Conservation (phyloP, 2,329 filamentous ascomycete genomes). For the Ascochyta lentis region DNA sequence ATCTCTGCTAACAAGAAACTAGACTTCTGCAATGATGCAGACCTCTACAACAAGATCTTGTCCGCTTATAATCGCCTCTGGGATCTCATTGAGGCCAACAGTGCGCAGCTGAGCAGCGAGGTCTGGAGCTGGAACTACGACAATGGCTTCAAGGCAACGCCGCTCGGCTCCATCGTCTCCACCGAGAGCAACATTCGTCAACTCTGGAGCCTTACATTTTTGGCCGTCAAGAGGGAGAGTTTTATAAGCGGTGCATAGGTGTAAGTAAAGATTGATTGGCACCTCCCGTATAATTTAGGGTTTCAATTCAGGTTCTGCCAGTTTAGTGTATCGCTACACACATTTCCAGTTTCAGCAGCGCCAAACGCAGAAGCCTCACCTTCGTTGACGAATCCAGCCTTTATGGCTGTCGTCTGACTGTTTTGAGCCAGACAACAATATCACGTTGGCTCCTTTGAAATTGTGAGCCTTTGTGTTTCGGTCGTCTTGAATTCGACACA, state of each 20-base stretch:
- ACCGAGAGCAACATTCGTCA: conserved; percentile 62
- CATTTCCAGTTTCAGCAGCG: not conserved
- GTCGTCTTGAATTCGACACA: not conserved
- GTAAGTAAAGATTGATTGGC: not conserved
- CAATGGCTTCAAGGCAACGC: conserved; percentile 57
- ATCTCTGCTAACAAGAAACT: conserved; percentile 25
- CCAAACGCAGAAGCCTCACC: too few relatives aligned
- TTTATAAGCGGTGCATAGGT: conserved; percentile 9
- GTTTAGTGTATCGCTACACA: not conserved
- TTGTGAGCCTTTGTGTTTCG: too few relatives aligned
- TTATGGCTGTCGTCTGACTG: too few relatives aligned
- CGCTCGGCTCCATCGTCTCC: conserved; percentile 60
- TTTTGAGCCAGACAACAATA: too few relatives aligned
- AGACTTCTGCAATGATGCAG: conserved; percentile 58
- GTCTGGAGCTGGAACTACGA: conserved; percentile 69
- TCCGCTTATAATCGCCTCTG: conserved; percentile 66
- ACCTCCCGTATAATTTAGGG: too few relatives aligned
- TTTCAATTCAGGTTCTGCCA: too few relatives aligned
- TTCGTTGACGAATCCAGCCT: too few relatives aligned
- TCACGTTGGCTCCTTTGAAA: too few relatives aligned
- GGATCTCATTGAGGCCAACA: conserved; percentile 66
- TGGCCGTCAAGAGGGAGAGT: conserved; percentile 58
- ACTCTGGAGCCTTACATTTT: conserved; percentile 65
- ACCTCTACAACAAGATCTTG: conserved; percentile 54
- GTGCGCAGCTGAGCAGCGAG: conserved; percentile 60